Conservation (phyloP, 257 asterid species). For the Nicotiana attenuata region DNA sequence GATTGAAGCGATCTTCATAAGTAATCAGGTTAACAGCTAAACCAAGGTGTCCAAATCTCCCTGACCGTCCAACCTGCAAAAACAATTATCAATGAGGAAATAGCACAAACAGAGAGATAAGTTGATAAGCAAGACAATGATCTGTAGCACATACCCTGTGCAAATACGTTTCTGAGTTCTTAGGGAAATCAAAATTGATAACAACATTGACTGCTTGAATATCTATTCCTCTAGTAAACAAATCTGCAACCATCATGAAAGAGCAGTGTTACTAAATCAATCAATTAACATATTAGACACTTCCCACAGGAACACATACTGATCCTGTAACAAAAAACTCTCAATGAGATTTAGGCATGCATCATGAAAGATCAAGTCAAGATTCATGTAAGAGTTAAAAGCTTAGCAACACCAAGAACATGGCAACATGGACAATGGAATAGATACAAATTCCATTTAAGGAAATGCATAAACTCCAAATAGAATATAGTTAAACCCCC, state of each 20-base stretch:
- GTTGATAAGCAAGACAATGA: background rate
- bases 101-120: conserved; percentile 9
- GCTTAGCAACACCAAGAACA: background rate
- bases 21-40: conserved; percentile 87
- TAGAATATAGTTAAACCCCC: background rate
- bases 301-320: background rate
- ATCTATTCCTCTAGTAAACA: conserved; percentile 87
- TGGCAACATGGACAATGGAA: background rate
- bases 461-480: background rate
- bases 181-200: conserved; percentile 80
- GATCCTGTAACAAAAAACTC: background rate
- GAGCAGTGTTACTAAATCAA: conserved; percentile 1
- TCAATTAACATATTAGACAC: conserved; percentile 4
- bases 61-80: conserved; percentile 86
- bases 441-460: background rate
- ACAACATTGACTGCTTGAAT: conserved; percentile 90
- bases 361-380: background rate
- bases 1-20: conserved; percentile 78
- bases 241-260: conserved; percentile 39
- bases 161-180: conserved; percentile 73
- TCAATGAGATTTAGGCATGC: background rate
- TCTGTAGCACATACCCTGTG: conserved; percentile 62
- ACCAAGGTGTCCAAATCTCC: conserved; percentile 94
- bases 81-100: conserved; percentile 4
- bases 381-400: background rate